Percentiles rank a stretch among this genome's conserved stretches.
Conservation (phyloP, 495 filamentous ascomycete species). For the Pyrenopolyporus hunteri region DNA sequence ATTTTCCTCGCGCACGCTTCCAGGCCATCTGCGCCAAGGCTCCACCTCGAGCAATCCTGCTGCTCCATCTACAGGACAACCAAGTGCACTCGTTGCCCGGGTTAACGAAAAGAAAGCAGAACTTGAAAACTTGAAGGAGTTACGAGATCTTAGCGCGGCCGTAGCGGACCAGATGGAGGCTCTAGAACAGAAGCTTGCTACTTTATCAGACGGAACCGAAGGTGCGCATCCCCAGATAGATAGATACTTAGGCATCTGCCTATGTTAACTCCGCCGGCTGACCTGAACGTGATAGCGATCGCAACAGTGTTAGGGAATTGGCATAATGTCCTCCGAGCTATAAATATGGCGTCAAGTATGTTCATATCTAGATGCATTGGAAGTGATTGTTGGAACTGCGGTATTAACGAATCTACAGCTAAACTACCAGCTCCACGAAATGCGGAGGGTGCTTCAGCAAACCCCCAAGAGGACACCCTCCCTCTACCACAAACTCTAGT, state of each 20-base stretch:
- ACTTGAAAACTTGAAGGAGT: slow-evolving; percentile 83
- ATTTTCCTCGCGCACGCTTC: slow-evolving; percentile 56
- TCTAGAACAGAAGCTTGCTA: slow-evolving; percentile 84
- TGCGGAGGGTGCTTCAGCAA: slow-evolving; percentile 44
- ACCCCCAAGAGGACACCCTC: slow-evolving; percentile 48
- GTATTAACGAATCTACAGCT: slow-evolving; percentile 45
- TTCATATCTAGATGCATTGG: slow-evolving; percentile 19
- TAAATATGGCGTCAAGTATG: slow-evolving; percentile 94
- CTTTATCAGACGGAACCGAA: slow-evolving; percentile 91
- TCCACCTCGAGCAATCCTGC: slow-evolving; percentile 53
- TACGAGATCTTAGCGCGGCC: slow-evolving; percentile 86
- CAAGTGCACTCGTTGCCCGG: slow-evolving; percentile 79
- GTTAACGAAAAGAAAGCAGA: slow-evolving; percentile 95
- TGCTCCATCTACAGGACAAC: slow-evolving; percentile 65
- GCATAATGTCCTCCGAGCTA: slow-evolving; percentile 92
- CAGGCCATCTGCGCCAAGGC: slow-evolving; percentile 63
- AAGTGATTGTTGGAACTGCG: not conserved
- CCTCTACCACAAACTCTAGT: slow-evolving; percentile 80
- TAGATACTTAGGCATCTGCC: not conserved
- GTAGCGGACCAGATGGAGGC: slow-evolving; percentile 90
- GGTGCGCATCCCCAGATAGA: slow-evolving; percentile 53
- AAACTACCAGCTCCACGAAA: slow-evolving; percentile 63
- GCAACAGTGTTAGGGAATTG: slow-evolving; percentile 92
- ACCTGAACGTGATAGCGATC: slow-evolving; percentile 65
- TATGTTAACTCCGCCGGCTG: not conserved